Conservation (phyloP, 352 stramenopile species). For the Pythium oligandrum region DNA sequence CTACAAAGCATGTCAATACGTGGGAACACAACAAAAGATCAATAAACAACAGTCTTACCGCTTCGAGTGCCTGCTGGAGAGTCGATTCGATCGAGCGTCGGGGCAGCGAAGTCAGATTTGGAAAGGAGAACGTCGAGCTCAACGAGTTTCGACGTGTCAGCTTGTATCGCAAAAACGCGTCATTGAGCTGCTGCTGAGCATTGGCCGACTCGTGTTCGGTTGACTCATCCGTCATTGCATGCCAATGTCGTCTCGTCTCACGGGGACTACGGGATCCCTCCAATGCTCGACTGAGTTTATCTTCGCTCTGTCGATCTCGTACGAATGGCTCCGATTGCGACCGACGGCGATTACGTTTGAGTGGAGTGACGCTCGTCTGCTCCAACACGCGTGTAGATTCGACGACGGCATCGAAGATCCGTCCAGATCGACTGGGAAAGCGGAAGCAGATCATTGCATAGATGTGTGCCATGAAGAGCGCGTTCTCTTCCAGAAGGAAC, state of each 20-base stretch:
- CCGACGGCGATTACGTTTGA: neutral
- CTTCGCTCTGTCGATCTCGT: neutral
- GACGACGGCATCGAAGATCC: slow-evolving; percentile 44
- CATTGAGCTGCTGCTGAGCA: neutral
- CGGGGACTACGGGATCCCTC: slow-evolving; percentile 49
- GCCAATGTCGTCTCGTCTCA: slow-evolving; percentile 48
- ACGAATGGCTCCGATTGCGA: slow-evolving; percentile 17
- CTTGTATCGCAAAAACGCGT: slow-evolving; percentile 19
- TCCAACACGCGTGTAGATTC: slow-evolving; percentile 57
- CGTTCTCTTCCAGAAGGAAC: slow-evolving; percentile 67
- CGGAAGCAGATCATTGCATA: slow-evolving; percentile 67
- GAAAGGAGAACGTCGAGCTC: too few relatives aligned
- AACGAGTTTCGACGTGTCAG: slow-evolving; percentile 4
- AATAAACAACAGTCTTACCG: neutral
- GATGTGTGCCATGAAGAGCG: slow-evolving; percentile 67
- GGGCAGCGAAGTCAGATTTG: too few relatives aligned
- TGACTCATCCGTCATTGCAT: slow-evolving; percentile 15
- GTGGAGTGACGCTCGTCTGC: neutral
- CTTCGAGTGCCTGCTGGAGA: slow-evolving; percentile 14
- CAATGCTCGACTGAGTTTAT: slow-evolving; percentile 9
- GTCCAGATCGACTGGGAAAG: slow-evolving; percentile 40
- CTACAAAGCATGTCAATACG: slow-evolving; percentile 1
- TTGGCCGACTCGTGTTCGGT: too few relatives aligned
- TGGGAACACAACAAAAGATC: too few relatives aligned
- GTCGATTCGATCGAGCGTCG: slow-evolving; percentile 17